phyloP scores from a whole-genome alignment of 768 basidiomycete genomes.

The Agaricus bisporus region DNA sequence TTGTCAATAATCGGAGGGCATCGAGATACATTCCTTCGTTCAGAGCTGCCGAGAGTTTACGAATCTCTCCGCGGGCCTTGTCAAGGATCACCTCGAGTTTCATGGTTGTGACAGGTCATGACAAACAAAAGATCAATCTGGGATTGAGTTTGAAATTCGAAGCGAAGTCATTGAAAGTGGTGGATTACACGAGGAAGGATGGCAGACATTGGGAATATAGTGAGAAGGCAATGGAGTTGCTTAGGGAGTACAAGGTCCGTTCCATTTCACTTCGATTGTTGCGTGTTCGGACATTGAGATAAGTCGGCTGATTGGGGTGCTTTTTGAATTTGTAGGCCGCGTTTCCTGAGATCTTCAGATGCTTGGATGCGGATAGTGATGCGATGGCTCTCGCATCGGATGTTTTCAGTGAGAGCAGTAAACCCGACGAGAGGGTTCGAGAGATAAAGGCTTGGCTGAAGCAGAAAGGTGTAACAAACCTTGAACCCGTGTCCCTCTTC shows the following conservation, averaged over 20 bases:
- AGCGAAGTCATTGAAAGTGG: conserved; percentile 86
- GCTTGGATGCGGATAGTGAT: conserved; percentile 67
- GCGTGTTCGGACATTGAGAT: too few species aligned
- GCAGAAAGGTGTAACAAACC: conserved; percentile 77
- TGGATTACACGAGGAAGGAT: conserved; percentile 85
- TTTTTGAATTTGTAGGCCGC: conserved; percentile 35
- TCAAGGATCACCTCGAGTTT: conserved; percentile 92
- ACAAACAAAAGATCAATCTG: conserved; percentile 78
- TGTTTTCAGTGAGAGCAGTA: conserved; percentile 38
- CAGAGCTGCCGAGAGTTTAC: conserved; percentile 66
- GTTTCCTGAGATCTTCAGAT: conserved; percentile 80
- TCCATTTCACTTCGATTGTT: background rate
- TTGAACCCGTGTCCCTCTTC: conserved; percentile 89
- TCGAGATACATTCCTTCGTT: conserved; percentile 75
- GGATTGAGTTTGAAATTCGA: conserved; percentile 97
- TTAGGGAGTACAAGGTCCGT: conserved; percentile 76
- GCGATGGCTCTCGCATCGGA: conserved; percentile 67
- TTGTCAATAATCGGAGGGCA: conserved; percentile 49
- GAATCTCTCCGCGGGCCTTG: conserved; percentile 71
- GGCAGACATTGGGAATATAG: conserved; percentile 91
- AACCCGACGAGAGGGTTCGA: conserved; percentile 65
- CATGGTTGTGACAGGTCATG: conserved; percentile 67
- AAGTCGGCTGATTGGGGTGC: too few species aligned
- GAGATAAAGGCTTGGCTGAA: conserved; percentile 87
- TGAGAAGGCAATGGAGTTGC: conserved; percentile 73